Evolutionary conservation across 139 green algal species (phyloP).

Genomic region (Auxenochlorella protothecoides): DNA sequence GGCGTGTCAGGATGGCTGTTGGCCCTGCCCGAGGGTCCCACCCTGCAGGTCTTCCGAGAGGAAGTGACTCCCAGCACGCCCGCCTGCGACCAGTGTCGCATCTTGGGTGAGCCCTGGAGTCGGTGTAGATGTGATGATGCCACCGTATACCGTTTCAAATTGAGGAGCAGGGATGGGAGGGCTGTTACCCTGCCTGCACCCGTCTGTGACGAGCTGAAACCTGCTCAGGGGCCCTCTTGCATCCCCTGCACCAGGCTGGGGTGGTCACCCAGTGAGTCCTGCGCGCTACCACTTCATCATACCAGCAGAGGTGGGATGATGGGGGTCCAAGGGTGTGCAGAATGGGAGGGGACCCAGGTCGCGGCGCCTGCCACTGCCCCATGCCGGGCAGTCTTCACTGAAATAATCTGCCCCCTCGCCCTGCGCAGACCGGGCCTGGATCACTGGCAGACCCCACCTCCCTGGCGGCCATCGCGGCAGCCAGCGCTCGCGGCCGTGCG

Average conservation of each 20-base stretch:
- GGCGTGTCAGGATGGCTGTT: conserved; percentile 21
- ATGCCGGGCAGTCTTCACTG: too few relatives aligned
- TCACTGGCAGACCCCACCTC: conserved; percentile 33
- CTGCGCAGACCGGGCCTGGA: conserved; percentile 8
- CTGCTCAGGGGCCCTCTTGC: neutral
- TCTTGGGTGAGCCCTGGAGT: conserved; percentile 54
- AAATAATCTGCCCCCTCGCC: neutral
- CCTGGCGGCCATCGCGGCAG: conserved; percentile 40
- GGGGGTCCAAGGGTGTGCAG: neutral
- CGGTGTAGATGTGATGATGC: neutral
- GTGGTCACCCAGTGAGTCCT: conserved; percentile 70
- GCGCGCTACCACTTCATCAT: conserved; percentile 82
- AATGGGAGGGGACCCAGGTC: neutral
- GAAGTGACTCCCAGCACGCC: neutral
- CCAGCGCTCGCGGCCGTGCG: neutral
- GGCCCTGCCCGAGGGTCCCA: conserved; percentile 2
- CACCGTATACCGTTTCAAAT: conserved; percentile 2
- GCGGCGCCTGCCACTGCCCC: neutral
- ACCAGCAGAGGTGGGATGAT: conserved; percentile 27
- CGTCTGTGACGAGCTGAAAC: neutral
- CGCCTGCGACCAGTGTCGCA: conserved; percentile 72
- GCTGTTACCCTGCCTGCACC: neutral
- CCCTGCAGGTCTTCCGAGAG: conserved; percentile 36
- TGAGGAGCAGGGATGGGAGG: conserved; percentile 4
- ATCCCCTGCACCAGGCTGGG: conserved; percentile 59